Percentiles rank a stretch among this genome's conserved stretches.
These are phyloP conservation scores for Metschnikowia dekortorum DNA, from an alignment of 805 yeast genomes.

Conservation along the genomic window DNA sequence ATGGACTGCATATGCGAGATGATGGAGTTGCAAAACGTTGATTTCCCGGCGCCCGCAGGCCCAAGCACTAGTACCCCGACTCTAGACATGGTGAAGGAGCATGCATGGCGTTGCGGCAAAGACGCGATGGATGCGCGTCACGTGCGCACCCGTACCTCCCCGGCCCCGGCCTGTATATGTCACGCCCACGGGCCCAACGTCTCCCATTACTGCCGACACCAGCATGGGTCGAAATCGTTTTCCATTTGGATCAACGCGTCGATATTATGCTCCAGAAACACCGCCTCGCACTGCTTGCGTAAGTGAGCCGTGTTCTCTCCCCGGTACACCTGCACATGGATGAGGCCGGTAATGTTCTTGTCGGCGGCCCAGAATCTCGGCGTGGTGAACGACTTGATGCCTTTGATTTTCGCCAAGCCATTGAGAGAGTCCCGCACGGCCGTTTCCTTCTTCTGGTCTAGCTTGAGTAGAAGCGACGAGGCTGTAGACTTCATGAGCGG, in stretches of 20 bases:
- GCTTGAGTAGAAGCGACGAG: conserved; percentile 59
- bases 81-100: conserved; percentile 62
- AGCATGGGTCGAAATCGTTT: conserved; percentile 56
- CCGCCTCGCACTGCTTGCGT: conserved; percentile 54
- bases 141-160: not conserved
- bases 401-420: conserved; percentile 66
- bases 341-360: conserved; percentile 50
- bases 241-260: conserved; percentile 67
- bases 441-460: conserved; percentile 57
- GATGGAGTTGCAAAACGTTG: conserved; percentile 87
- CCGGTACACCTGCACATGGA: conserved; percentile 69
- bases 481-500: conserved; percentile 85
- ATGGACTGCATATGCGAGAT: conserved; percentile 83
- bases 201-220: conserved; percentile 48
- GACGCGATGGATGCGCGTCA: not conserved
- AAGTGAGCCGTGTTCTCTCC: conserved; percentile 64
- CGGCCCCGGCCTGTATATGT: not conserved
- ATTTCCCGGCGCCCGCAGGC: conserved; percentile 96
- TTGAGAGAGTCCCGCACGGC: conserved; percentile 59
- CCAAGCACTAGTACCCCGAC: conserved; percentile 93
- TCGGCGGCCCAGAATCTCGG: conserved; percentile 87
- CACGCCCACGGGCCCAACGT: not conserved
- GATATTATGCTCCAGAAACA: conserved; percentile 47
- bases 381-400: conserved; percentile 78
- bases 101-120: not conserved